These are phyloP conservation scores for Microstegium vimineum DNA, from an alignment of 176 grass and related monocot species.

Conservation along the genomic window DNA sequence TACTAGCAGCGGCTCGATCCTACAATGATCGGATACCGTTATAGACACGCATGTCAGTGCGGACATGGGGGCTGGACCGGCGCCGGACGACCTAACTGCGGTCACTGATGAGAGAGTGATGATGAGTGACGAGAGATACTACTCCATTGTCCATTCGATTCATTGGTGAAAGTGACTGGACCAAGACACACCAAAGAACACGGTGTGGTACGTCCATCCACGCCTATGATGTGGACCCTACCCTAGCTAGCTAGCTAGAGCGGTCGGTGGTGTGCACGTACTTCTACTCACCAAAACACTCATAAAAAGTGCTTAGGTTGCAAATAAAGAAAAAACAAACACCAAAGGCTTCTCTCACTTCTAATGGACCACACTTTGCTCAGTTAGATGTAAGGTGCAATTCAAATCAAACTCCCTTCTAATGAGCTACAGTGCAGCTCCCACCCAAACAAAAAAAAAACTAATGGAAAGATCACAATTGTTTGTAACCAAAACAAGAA, in stretches of 20 bases:
- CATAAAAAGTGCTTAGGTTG: background rate
- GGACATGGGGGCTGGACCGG: no score
- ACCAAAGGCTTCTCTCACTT: background rate
- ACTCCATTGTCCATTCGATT: no score
- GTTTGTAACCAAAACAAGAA: background rate
- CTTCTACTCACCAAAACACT: background rate
- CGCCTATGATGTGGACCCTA: background rate
- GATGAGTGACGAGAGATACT: no score
- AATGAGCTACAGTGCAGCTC: no score
- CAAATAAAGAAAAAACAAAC: background rate
- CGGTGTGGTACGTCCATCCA: background rate
- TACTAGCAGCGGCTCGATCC: background rate
- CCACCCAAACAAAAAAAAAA: no score
- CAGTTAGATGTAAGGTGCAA: background rate
- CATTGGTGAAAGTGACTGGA: slow-evolving; percentile 14
- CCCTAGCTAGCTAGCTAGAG: background rate
- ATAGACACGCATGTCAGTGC: background rate
- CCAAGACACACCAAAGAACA: background rate
- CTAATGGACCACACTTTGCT: background rate
- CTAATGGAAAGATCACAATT: background rate
- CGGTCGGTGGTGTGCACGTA: background rate
- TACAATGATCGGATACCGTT: background rate
- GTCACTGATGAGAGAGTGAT: background rate
- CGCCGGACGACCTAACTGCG: no score
- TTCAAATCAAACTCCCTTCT: background rate